Evolutionary conservation across 1,139 yeast genomes (phyloP).

Genomic region (Tardiomyces blankii): DNA sequence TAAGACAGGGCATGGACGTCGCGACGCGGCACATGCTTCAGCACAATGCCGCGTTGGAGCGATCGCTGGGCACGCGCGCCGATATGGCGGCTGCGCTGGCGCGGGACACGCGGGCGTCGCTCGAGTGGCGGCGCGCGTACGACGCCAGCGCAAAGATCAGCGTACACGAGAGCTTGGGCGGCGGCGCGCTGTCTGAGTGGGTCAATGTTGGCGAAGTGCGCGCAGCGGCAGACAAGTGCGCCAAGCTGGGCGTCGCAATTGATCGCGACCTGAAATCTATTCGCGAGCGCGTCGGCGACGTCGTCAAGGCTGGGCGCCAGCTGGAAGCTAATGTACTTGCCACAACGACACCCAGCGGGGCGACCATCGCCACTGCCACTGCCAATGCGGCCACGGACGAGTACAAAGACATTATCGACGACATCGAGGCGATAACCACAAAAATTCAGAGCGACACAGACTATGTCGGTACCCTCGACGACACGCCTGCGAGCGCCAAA

Average conservation of each 20-base stretch:
- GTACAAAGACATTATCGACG: slow-evolving; percentile 14
- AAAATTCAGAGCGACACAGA: slow-evolving; percentile 20
- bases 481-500: slow-evolving; percentile 9
- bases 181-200: slow-evolving; percentile 15
- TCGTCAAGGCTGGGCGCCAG: slow-evolving; percentile 11
- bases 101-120: slow-evolving; percentile 14
- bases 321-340: slow-evolving; percentile 10
- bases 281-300: slow-evolving; percentile 10
- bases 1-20: slow-evolving; percentile 18
- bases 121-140: slow-evolving; percentile 13
- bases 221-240: slow-evolving; percentile 5
- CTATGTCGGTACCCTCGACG: slow-evolving; percentile 16
- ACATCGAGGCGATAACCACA: slow-evolving; percentile 17
- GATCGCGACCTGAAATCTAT: background rate
- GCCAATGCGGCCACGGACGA: slow-evolving; percentile 1
- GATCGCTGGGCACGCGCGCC: slow-evolving; percentile 15
- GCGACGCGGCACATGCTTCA: slow-evolving; percentile 20
- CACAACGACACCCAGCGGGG: slow-evolving; percentile 3
- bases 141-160: slow-evolving; percentile 8
- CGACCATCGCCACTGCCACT: background rate
- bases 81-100: slow-evolving; percentile 17
- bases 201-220: slow-evolving; percentile 12
- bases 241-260: background rate
- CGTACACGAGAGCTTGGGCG: slow-evolving; percentile 7
- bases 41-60: slow-evolving; percentile 17